Evolutionary conservation across 129 eudicot species (phyloP).

Genomic region (Pulicaria dysenterica): DNA sequence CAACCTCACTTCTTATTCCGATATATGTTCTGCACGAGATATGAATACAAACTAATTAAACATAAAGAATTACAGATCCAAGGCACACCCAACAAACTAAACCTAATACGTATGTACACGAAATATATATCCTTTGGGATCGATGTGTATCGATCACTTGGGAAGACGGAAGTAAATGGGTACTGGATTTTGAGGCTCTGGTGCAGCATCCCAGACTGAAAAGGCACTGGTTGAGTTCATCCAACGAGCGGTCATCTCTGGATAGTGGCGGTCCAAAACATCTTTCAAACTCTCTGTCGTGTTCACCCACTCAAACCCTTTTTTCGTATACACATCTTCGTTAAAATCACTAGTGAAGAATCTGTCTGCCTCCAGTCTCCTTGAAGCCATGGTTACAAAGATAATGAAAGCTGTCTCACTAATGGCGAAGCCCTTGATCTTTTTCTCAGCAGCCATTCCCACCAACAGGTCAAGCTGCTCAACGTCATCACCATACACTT

Average conservation of each 20-base stretch:
- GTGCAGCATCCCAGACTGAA: slow-evolving; percentile 60
- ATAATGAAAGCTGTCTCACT: slow-evolving; percentile 64
- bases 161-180: slow-evolving; percentile 61
- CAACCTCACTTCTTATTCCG: too few species aligned
- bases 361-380: slow-evolving; percentile 67
- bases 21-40: too few species aligned
- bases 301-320: slow-evolving; percentile 65
- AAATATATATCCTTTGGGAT: neutral
- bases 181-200: slow-evolving; percentile 37
- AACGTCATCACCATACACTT: slow-evolving; percentile 56
- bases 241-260: slow-evolving; percentile 59
- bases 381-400: slow-evolving; percentile 60
- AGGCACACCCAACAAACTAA: too few species aligned
- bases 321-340: slow-evolving; percentile 55
- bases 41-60: too few species aligned
- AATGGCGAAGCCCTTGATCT: slow-evolving; percentile 68
- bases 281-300: slow-evolving; percentile 62
- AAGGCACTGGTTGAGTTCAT: slow-evolving; percentile 63
- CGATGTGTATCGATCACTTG: too few species aligned
- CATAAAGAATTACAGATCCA: too few species aligned
- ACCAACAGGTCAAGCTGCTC: slow-evolving; percentile 61
- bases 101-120: too few species aligned
- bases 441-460: slow-evolving; percentile 64
- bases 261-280: slow-evolving; percentile 59
- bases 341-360: slow-evolving; percentile 58